These are phyloP conservation scores for Lolium multiflorum DNA, from an alignment of 176 grass and related monocot species.

Conservation along the genomic window DNA sequence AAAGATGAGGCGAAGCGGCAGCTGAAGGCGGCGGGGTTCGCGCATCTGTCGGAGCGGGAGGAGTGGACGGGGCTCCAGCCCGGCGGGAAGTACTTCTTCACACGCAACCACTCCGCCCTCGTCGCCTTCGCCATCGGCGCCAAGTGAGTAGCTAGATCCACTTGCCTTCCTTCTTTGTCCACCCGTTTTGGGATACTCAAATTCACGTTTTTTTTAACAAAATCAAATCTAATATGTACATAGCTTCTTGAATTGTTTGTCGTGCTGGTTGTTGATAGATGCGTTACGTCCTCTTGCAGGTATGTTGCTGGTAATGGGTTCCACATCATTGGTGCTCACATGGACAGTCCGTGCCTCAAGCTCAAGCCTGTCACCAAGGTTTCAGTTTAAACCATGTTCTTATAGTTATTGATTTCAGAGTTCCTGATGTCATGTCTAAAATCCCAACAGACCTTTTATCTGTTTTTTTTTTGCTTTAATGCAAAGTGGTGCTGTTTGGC, in stretches of 20 bases:
- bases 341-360: conserved; percentile 96
- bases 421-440: neutral
- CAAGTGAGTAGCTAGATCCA: conserved; percentile 58
- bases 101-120: conserved; percentile 89
- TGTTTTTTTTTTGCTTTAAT: neutral
- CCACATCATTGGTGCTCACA: conserved; percentile 86
- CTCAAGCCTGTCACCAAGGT: conserved; percentile 93
- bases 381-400: neutral
- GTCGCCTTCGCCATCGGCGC: conserved; percentile 87
- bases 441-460: neutral
- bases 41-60: conserved; percentile 82
- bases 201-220: neutral
- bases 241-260: conserved; percentile 23
- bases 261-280: conserved; percentile 26
- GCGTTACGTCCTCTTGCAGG: conserved; percentile 50
- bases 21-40: conserved; percentile 76
- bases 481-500: neutral
- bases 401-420: conserved; percentile 24
- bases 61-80: conserved; percentile 70
- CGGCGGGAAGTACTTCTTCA: conserved; percentile 94
- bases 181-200: neutral
- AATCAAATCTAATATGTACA: neutral
- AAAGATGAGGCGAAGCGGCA: conserved; percentile 75
- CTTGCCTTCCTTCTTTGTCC: neutral
- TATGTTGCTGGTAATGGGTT: conserved; percentile 92